A percentile compares a stretch with the other conserved stretches of the same genome.
Conservation (phyloP, 495 filamentous ascomycete genomes). For the Aspergillus leporis region DNA sequence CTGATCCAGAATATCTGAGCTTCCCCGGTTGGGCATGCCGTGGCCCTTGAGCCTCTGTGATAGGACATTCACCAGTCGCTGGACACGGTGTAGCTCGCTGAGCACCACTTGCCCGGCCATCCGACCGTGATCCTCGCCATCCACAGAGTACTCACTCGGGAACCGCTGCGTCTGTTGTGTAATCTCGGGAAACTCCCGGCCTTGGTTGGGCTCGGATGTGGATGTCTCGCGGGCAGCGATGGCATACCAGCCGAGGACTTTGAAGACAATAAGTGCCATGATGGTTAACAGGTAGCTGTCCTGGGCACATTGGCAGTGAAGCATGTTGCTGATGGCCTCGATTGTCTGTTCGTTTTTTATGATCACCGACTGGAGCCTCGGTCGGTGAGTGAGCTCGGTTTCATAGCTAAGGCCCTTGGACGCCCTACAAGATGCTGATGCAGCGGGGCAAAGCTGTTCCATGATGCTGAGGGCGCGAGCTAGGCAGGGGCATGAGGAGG, state of each 20-base stretch:
- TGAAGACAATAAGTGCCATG: constrained; percentile 28
- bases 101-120: constrained; percentile 39
- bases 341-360: constrained; percentile 25
- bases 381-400: background rate
- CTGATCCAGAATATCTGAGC: too few relatives aligned
- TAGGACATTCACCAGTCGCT: constrained; percentile 30
- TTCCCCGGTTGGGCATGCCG: too few relatives aligned
- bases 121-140: constrained; percentile 25
- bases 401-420: constrained; percentile 1
- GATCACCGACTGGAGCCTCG: constrained; percentile 25
- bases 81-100: constrained; percentile 41
- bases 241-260: constrained; percentile 31
- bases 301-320: constrained; percentile 25
- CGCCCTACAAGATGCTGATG: too few relatives aligned
- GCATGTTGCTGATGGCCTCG: constrained; percentile 23
- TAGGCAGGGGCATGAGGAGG: too few relatives aligned
- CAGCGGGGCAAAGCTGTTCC: too few relatives aligned
- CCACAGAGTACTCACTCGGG: constrained; percentile 16
- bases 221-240: constrained; percentile 16
- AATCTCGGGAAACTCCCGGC: constrained; percentile 5
- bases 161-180: constrained; percentile 5
- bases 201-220: background rate
- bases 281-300: constrained; percentile 28
- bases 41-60: constrained; percentile 11
- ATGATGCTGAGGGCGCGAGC: too few relatives aligned